Conservation (phyloP, 176 grass and related monocot genomes). For the Phyllostachys edulis region DNA sequence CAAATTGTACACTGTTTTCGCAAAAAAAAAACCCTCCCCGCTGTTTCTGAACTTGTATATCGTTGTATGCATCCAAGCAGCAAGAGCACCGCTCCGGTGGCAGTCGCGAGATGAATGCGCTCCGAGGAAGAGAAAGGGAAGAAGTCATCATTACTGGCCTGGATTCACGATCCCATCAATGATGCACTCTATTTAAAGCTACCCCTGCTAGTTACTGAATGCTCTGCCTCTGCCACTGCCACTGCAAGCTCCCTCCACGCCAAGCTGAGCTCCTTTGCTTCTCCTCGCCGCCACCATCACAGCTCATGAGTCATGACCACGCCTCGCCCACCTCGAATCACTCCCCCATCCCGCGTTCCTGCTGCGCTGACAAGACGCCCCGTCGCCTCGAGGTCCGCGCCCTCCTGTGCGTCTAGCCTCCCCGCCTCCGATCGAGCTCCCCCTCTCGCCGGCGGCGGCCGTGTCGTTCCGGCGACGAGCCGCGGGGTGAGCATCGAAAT, state of each 20-base stretch:
- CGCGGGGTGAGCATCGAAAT: background rate
- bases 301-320: background rate
- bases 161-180: background rate
- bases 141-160: background rate
- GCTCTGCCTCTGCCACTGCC: slow-evolving; percentile 16
- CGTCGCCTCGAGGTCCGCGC: background rate
- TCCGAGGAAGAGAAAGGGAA: background rate
- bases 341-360: background rate
- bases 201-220: background rate
- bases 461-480: background rate
- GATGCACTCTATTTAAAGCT: background rate
- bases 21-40: background rate
- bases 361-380: slow-evolving; percentile 8
- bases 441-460: background rate
- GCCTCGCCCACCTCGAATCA: slow-evolving; percentile 17
- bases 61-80: background rate
- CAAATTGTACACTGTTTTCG: background rate
- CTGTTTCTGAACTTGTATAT: background rate
- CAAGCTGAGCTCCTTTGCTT: slow-evolving; percentile 43
- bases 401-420: slow-evolving; percentile 21
- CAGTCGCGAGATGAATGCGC: background rate
- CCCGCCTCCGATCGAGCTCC: background rate
- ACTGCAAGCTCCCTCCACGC: slow-evolving; percentile 23
- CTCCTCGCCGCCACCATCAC: slow-evolving; percentile 23
- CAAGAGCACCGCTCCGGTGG: background rate